Conservation (phyloP, 148 eudicot species). For the Spergularia marina region DNA sequence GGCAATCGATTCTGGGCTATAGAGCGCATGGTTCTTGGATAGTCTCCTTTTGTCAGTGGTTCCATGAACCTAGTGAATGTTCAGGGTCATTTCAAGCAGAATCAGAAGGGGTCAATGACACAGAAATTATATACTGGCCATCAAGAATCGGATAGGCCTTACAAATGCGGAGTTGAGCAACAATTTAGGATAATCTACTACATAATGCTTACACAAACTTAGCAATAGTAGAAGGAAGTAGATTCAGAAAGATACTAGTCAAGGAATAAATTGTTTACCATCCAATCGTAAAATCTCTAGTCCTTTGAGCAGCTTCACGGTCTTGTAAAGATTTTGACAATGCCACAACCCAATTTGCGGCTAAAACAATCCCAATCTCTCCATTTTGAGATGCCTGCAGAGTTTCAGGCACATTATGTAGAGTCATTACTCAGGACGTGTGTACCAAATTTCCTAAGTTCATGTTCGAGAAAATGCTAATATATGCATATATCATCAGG, state of each 20-base stretch:
- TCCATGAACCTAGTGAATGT: conserved; percentile 33
- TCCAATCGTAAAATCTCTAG: conserved; percentile 31
- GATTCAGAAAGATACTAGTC: not conserved
- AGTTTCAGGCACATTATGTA: not conserved
- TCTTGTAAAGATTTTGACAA: conserved; percentile 21
- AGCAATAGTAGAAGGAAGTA: not conserved
- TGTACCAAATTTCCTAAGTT: not conserved
- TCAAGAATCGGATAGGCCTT: not conserved
- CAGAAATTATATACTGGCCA: not conserved
- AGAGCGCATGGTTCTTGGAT: conserved; percentile 29
- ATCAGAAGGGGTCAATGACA: not conserved
- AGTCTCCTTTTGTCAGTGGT: conserved; percentile 34
- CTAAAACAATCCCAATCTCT: conserved; percentile 29
- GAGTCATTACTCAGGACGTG: not conserved
- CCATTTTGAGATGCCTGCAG: conserved; percentile 39
- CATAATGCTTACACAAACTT: not conserved
- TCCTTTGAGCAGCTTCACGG: conserved; percentile 31
- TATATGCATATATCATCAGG: not conserved
- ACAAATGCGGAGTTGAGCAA: not conserved
- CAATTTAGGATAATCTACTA: not conserved
- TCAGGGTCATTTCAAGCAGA: not conserved
- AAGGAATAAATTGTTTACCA: conserved; percentile 22
- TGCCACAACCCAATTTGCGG: conserved; percentile 31
- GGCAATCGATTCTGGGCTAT: conserved; percentile 32
- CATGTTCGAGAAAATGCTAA: not conserved